Evolutionary conservation across 768 basidiomycete genomes (phyloP), one percentile per base, ranked within the genome.

Genomic region (Kwoniella pini): DNA sequence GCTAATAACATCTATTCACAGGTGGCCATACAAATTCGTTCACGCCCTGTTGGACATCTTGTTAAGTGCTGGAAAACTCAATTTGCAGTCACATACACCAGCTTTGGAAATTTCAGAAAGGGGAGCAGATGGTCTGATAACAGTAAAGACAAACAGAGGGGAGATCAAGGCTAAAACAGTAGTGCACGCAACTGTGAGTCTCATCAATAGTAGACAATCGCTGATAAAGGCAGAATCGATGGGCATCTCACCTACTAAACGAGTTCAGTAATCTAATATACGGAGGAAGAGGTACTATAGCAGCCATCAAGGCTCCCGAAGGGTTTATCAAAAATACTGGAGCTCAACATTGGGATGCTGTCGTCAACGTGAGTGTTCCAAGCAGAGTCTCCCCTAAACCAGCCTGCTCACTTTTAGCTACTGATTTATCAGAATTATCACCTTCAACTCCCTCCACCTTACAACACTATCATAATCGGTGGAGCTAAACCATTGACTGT

Each of bases 391-490:
- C 10, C 24, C 26, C 2, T 13, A 26, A 24, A 38, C 15, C 6
- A 21, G 31, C 13, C 0, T 12, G 17, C 0, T 12, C 28, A 52
- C n/a, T 36, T 19, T 38, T 17, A 51, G 10, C 6, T 30, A 13
- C 17, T 33, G 9, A 9, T n/a, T 38, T 45, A 13, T 28, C 26
- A 63, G 58, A 55, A 65, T 49, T 65, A 66, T 43, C 59, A 63
- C 39, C 38, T 60, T 28, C 68, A 62, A 52, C 43, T 62, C 13
- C 57, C 68, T 27, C 28, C 61, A 13, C 54, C 67, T 10, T 39
- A 63, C 51, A 58, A 59, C 52, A 56, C 54, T n/a, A 65, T 69
- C 48, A 64, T 69, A 62, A 45, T 69, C 31, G 68, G 68, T 27
- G 68, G 68, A 11, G 68, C 64, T 54, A 69, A 69, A 45, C 53